These are phyloP conservation scores for Theileria sp. DNA, from an alignment of 169 alveolate genomes.

Conservation along the genomic window DNA sequence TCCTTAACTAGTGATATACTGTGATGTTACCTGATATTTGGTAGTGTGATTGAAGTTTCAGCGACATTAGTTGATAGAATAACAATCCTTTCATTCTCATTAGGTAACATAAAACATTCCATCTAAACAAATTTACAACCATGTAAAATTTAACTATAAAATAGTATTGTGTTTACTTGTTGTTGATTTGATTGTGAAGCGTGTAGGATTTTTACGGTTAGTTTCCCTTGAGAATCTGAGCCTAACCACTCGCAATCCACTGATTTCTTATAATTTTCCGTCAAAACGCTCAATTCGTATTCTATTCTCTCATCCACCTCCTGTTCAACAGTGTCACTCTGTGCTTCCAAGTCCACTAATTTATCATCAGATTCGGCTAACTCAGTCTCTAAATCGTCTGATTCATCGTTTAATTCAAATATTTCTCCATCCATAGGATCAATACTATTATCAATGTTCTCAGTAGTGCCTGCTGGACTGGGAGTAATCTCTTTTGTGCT, in stretches of 20 bases:
- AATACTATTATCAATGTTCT: not conserved
- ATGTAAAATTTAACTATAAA: slow-evolving; percentile 3
- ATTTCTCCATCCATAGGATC: slow-evolving; percentile 35
- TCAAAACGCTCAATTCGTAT: slow-evolving; percentile 36
- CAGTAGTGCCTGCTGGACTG: not conserved
- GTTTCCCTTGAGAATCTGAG: slow-evolving; percentile 71
- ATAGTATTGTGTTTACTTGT: slow-evolving; percentile 59
- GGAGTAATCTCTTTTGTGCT: not conserved
- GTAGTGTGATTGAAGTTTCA: slow-evolving; percentile 98
- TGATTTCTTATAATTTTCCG: slow-evolving; percentile 36
- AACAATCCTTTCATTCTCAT: slow-evolving; percentile 88
- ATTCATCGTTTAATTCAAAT: slow-evolving; percentile 55
- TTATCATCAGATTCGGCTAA: slow-evolving; percentile 54
- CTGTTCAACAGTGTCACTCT: slow-evolving; percentile 44
- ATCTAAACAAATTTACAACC: slow-evolving; percentile 60
- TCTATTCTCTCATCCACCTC: slow-evolving; percentile 8
- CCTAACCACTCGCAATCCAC: slow-evolving; percentile 69
- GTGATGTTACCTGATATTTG: slow-evolving; percentile 84
- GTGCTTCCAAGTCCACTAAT: slow-evolving; percentile 18
- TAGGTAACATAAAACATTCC: slow-evolving; percentile 81
- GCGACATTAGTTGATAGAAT: slow-evolving; percentile 99
- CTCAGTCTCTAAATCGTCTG: slow-evolving; percentile 39
- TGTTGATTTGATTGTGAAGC: slow-evolving; percentile 85
- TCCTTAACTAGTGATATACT: not conserved
- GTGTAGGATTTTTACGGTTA: slow-evolving; percentile 82